Conservation (phyloP, 23 red algal species). For the Pyropia haitanensis region DNA sequence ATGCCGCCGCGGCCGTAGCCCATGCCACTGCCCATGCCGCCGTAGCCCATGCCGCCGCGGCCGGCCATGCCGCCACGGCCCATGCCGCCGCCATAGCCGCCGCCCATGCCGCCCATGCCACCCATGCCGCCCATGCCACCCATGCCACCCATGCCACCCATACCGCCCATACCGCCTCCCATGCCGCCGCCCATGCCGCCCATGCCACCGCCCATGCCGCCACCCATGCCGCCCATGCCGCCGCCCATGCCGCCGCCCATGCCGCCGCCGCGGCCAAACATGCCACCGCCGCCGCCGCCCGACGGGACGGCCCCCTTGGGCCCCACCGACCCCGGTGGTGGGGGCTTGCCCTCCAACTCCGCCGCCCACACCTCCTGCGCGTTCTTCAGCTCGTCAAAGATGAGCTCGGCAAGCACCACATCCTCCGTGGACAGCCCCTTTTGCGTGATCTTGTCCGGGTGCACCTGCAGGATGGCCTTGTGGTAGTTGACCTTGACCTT, state of each 20-base stretch:
- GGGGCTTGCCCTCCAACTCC: slow-evolving; percentile 62
- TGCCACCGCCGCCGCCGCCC: slow-evolving; percentile 4
- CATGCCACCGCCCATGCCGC: slow-evolving; percentile 27
- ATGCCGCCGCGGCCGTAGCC: not conserved
- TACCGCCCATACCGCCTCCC: slow-evolving; percentile 1
- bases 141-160: slow-evolving; percentile 61
- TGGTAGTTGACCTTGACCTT: slow-evolving; percentile 78
- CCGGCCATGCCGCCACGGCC: slow-evolving; percentile 25
- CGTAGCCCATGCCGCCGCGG: slow-evolving; percentile 17
- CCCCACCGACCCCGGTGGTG: slow-evolving; percentile 68
- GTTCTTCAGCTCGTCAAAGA: slow-evolving; percentile 80
- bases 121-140: slow-evolving; percentile 82
- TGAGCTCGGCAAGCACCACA: slow-evolving; percentile 63
- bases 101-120: slow-evolving; percentile 48
- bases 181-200: slow-evolving; percentile 24
- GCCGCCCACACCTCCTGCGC: slow-evolving; percentile 71
- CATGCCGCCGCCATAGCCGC: slow-evolving; percentile 20
- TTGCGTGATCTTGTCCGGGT: slow-evolving; percentile 72
- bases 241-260: slow-evolving; percentile 2
- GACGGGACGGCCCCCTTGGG: slow-evolving; percentile 19
- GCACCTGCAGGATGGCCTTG: slow-evolving; percentile 73
- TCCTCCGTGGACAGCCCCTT: slow-evolving; percentile 57
- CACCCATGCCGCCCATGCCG: slow-evolving; percentile 49
- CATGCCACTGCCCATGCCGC: slow-evolving; percentile 17
- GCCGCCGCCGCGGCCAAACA: slow-evolving; percentile 21